These are phyloP conservation scores for Pilaira anomala DNA, from an alignment of 192 early-diverging fungal species.

Conservation along the genomic window DNA sequence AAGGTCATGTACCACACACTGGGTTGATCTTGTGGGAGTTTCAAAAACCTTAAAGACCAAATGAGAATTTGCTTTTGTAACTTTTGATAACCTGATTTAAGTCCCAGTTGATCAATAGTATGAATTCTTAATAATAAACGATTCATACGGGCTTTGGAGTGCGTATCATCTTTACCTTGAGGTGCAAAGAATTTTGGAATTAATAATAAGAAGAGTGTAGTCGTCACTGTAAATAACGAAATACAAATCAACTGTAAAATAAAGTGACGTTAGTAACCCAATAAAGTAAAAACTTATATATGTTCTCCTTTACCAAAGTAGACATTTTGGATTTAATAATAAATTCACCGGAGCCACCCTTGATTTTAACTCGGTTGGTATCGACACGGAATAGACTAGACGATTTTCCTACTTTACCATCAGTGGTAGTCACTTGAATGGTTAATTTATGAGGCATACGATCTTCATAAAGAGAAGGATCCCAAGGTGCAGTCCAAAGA, in stretches of 20 bases:
- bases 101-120: neutral
- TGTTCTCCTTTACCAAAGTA: conserved; percentile 44
- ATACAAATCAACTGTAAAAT: conserved; percentile 1
- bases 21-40: conserved; percentile 21
- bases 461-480: conserved; percentile 66
- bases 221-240: neutral
- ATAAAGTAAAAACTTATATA: neutral
- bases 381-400: conserved; percentile 67
- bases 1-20: conserved; percentile 32
- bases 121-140: conserved; percentile 12
- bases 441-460: conserved; percentile 57
- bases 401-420: conserved; percentile 46
- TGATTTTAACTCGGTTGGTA: conserved; percentile 51
- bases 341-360: conserved; percentile 69
- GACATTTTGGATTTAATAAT: conserved; percentile 64
- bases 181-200: conserved; percentile 5
- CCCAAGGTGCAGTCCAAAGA: conserved; percentile 73
- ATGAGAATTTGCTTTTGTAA: conserved; percentile 18
- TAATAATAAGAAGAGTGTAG: conserved; percentile 1
- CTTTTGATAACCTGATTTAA: neutral
- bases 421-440: conserved; percentile 58
- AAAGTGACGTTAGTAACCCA: neutral
- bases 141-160: neutral
- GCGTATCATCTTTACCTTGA: neutral
- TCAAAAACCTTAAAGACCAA: conserved; percentile 49